A percentile compares a stretch with the other conserved stretches of the same genome.
Evolutionary conservation across 805 yeast species (phyloP).

Genomic region (Candida chauliodis): DNA sequence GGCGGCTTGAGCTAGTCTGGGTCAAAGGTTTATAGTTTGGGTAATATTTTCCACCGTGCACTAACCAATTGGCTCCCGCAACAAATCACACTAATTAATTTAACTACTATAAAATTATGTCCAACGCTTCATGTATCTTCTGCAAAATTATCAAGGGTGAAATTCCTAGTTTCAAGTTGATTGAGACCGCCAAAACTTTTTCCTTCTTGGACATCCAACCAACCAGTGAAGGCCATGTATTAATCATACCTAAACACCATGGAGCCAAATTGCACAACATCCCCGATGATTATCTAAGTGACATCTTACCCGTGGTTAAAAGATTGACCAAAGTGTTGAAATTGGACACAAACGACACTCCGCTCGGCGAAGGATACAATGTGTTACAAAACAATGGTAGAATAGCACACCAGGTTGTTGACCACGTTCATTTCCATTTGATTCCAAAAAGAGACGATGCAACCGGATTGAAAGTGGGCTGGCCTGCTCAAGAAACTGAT

Average conservation of each 20-base stretch:
- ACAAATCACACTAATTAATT: too few relatives aligned
- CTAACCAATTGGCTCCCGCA: too few relatives aligned
- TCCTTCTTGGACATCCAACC: slow-evolving; percentile 95
- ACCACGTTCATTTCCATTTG: slow-evolving; percentile 94
- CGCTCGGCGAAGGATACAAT: slow-evolving; percentile 71
- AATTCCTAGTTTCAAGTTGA: slow-evolving; percentile 86
- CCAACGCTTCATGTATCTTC: slow-evolving; percentile 72
- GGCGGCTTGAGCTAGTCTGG: too few relatives aligned
- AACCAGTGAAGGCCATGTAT: slow-evolving; percentile 80
- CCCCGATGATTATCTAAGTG: slow-evolving; percentile 88
- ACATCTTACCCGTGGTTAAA: slow-evolving; percentile 84
- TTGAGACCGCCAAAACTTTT: slow-evolving; percentile 77
- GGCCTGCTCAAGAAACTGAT: slow-evolving; percentile 88
- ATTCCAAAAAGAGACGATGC: slow-evolving; percentile 78
- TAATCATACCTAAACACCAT: slow-evolving; percentile 89
- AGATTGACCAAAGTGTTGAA: slow-evolving; percentile 73
- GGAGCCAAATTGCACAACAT: slow-evolving; percentile 90
- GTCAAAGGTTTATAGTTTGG: too few relatives aligned
- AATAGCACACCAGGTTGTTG: slow-evolving; percentile 93
- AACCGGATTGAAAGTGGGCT: slow-evolving; percentile 82
- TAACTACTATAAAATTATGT: slow-evolving; percentile 6
- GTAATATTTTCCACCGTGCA: too few relatives aligned
- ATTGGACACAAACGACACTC: slow-evolving; percentile 58
- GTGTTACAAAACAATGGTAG: slow-evolving; percentile 89
- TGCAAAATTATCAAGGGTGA: slow-evolving; percentile 95